Evolutionary conservation across 331 rosid genomes (phyloP), one percentile per base, ranked within the genome.

Genomic region (Rosa hybrid): DNA sequence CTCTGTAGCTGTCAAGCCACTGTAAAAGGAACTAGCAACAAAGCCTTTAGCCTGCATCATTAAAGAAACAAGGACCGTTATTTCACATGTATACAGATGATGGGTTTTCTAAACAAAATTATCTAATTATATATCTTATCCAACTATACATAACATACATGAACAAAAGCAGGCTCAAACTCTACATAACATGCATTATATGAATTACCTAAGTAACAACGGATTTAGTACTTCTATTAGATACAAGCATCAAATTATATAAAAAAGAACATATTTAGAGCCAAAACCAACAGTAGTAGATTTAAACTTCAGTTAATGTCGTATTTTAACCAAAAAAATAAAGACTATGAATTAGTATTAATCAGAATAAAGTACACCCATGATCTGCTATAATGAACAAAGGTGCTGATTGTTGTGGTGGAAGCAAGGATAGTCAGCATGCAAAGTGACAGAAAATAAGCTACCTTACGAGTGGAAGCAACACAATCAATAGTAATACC

Each of bases 1-100:
- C 88, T 95, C 98, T 8, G 98, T 92, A 78, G 98, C 95, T 42
- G 97, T 85, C 89, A 95, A 89, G 80, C 98, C 97, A 89, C 88
- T 87, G 84, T 90, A 95, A 84, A 95, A 95, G 79, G 98, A 95
- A 89, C 91, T 92, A 49, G 90, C 92, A 78, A 95, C 98, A 84
- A 92, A 95, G 76, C 98, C 98, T 86, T 92, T 95, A 74, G 96
- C 98, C 98, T 92, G 96, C 89, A 88, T 77, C 56, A 80, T 57
- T 18, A 78, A 75, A 75, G 74, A 60, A 42, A 80, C 54, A 81
- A 42, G 17, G 84, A 84, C n/a, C 67, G 50, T 80, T 72, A 84
- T 81, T 41, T 34, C 70, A 51, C 71, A 10, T 16, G 14, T 20
- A 73, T 49, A 63, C n/a, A 45, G 41, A 41, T 27, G 7, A 74